Base-by-base conservation (phyloP, 306 rosid genomes). In the Lagenaria siceraria region DNA sequence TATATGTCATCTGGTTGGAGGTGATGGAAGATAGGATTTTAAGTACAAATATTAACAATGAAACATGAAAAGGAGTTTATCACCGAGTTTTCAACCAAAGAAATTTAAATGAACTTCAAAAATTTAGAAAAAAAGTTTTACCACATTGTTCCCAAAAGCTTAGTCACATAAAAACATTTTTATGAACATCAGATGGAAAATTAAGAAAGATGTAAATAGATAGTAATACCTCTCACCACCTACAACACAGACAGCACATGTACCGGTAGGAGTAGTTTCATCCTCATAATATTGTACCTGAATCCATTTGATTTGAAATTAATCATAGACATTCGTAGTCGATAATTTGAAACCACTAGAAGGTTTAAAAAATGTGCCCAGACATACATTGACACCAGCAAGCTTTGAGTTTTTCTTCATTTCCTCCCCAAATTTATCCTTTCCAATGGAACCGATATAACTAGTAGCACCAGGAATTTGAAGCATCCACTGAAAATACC, bases 231-330 rank as follows among this genome's bases (percentile, higher is more conserved):
- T 92, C 78, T 92, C 97, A 81, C 97, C 97, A 77, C 97, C 97
- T 74, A 83, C 91, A 27, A 93, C 88, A 85, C 98, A 91, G 71
- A 91, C 98, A 86, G 91, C 98, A 87, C 98, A 93, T 69, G 98
- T 93, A 79, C 98, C 98, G 0, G 98, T 93, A 66, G 98, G 96
- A 78, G 94, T 82, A 61, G 80, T 82, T 52, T 90, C 98, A 55
- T 90, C 94, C 84, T 90, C 92, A 51, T 89, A 92, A 79, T 95
- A 95, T 66, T 95, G 92, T 40, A 89, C 99, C 99, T 95, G 83
- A 76, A 19, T 43, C 59, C 72, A 61, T 40, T 27, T 69, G 33
- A 68, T 42, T 38, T 68, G 6, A 43, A 22, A 12, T 42, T 43
- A 69, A 69, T 43, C 27, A 66, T 35, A n/a, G 9, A 66, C 49